These are phyloP conservation scores for Neonectria faginata DNA, from an alignment of 2,329 filamentous ascomycete species.

Conservation along the genomic window DNA sequence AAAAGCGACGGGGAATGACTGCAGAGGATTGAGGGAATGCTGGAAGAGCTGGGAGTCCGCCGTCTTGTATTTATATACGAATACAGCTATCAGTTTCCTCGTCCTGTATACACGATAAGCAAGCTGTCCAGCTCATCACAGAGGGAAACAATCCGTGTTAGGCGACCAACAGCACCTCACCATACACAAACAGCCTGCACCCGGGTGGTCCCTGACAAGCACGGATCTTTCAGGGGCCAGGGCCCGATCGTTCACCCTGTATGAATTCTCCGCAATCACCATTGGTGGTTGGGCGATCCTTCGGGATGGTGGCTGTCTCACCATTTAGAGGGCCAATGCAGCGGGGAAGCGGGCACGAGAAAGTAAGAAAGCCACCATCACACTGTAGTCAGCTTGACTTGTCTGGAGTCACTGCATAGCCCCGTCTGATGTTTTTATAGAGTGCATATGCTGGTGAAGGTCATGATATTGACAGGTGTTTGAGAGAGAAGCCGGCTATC, in stretches of 20 bases:
- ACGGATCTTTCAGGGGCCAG: conserved; percentile 17
- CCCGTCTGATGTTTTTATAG: neutral
- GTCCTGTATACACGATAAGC: neutral
- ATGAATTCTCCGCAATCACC: neutral
- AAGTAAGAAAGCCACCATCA: neutral
- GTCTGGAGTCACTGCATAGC: neutral
- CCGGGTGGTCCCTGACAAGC: neutral
- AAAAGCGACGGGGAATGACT: neutral
- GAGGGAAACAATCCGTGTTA: conserved; percentile 1
- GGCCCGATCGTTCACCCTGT: neutral
- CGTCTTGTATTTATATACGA: neutral
- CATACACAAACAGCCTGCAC: neutral
- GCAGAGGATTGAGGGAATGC: neutral
- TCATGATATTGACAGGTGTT: neutral
- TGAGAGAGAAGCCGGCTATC: neutral
- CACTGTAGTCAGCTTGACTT: neutral
- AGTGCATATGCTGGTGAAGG: neutral
- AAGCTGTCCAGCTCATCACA: neutral
- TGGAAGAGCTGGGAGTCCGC: neutral
- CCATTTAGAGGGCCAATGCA: conserved; percentile 12
- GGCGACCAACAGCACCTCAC: neutral
- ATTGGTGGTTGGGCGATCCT: conserved; percentile 18
- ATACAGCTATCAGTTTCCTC: neutral
- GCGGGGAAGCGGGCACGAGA: neutral
- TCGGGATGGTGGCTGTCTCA: conserved; percentile 23